Evolutionary conservation across 2,329 filamentous ascomycete species (phyloP).

Genomic region (Aspergillus pseudoterreus): DNA sequence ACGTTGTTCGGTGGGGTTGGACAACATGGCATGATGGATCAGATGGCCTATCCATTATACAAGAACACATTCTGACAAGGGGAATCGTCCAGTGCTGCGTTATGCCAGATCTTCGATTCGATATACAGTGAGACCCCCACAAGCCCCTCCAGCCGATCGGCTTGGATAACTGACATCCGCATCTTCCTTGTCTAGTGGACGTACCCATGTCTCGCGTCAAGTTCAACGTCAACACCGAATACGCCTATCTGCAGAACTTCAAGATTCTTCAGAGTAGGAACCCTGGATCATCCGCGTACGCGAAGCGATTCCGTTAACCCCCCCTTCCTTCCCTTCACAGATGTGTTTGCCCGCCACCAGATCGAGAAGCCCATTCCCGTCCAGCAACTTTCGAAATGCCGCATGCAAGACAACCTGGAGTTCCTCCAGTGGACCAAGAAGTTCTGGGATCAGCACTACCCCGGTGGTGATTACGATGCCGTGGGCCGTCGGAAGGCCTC

Average conservation of each 20-base stretch:
- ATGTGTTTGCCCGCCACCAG: slow-evolving; percentile 77
- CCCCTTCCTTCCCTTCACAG: slow-evolving; percentile 34
- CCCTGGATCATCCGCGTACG: background rate
- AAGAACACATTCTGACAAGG: slow-evolving; percentile 8
- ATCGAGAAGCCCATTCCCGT: slow-evolving; percentile 90
- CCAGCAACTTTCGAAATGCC: slow-evolving; percentile 88
- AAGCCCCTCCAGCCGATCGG: background rate
- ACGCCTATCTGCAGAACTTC: slow-evolving; percentile 97
- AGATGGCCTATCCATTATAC: background rate
- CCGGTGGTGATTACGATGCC: slow-evolving; percentile 94
- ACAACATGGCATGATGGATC: background rate
- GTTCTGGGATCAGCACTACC: slow-evolving; percentile 98
- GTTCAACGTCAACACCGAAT: slow-evolving; percentile 97
- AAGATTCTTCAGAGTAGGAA: slow-evolving; percentile 88
- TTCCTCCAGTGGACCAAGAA: slow-evolving; percentile 96
- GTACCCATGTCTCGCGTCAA: slow-evolving; percentile 94
- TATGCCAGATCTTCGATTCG: slow-evolving; percentile 97
- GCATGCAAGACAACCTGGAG: slow-evolving; percentile 99
- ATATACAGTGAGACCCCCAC: slow-evolving; percentile 67
- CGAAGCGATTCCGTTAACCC: slow-evolving; percentile 1
- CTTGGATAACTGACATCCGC: background rate
- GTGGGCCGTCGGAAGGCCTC: slow-evolving; percentile 77
- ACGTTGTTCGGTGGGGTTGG: background rate
- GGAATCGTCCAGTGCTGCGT: slow-evolving; percentile 65
- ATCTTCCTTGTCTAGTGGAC: slow-evolving; percentile 55